A percentile compares a stretch with the other conserved stretches of the same genome.
Evolutionary conservation across 2,329 filamentous ascomycete genomes (phyloP).

Genomic region (Rhinocladiella mackenziei): DNA sequence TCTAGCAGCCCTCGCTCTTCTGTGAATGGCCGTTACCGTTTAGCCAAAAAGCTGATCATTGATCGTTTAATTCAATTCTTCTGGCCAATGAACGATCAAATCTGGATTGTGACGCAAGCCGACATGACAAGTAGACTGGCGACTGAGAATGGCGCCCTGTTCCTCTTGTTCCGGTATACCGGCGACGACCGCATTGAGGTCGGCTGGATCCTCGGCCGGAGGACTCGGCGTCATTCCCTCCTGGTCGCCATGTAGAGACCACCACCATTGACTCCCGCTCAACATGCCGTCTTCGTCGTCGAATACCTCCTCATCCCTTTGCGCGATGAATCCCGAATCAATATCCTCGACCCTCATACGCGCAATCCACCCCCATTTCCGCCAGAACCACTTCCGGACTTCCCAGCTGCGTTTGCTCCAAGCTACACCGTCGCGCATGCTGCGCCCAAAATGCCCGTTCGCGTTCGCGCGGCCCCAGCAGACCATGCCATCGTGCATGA

Average conservation of each 20-base stretch:
- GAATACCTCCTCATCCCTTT: conserved; percentile 25
- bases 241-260: conserved; percentile 14
- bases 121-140: too few species aligned
- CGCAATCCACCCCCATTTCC: conserved; percentile 40
- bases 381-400: conserved; percentile 43
- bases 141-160: too few species aligned
- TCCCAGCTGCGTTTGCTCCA: conserved; percentile 48
- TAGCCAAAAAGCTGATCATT: too few species aligned
- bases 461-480: conserved; percentile 38
- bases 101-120: too few species aligned
- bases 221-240: neutral
- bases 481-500: conserved; percentile 36
- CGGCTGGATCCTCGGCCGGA: neutral
- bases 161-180: too few species aligned
- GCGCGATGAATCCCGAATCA: conserved; percentile 29
- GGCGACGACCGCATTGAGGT: too few species aligned
- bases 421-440: conserved; percentile 35
- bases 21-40: too few species aligned
- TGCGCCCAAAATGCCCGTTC: conserved; percentile 29
- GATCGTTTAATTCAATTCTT: too few species aligned
- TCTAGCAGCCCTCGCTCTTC: too few species aligned
- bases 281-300: conserved; percentile 23
- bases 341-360: conserved; percentile 40
- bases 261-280: conserved; percentile 23
- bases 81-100: too few species aligned